Base-by-base conservation (phyloP, 2,329 filamentous ascomycete genomes). In the Lasiodiplodia citricola region DNA sequence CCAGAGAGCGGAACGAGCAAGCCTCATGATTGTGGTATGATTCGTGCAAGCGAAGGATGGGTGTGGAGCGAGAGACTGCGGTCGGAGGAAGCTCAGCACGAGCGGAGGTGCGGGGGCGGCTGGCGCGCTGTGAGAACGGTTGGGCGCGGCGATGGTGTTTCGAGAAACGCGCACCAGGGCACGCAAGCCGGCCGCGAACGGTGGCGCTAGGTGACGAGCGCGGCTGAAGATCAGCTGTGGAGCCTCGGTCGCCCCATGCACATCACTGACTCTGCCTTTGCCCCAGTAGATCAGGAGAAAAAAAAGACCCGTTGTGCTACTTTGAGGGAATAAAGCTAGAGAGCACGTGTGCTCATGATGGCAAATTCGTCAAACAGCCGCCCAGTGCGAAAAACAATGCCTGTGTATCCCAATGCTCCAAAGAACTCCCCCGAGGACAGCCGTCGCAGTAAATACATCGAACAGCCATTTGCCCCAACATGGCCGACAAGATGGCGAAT, bases 281-380 rank as follows among this genome's bases (percentile, higher is more conserved):
- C 37, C n/a, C 55, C 18, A 35, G 58, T 51, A 64, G 47, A 64
- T 64, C 60, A 64, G 60, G 60, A 64, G 60, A 31, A n/a, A n/a
- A 60, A 60, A 38, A 41, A 57, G 25, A 13, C 54, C 35, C 60
- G 14, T n/a, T 21, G 25, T 63, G 23, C 44, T 28, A 52, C 51
- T 64, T 14, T 4, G 14, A 52, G 25, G 41, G 44, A 64, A 63
- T 47, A 28, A 18, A 50, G 58, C 58, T 62, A 62, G 23, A 51
- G n/a, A 37, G 18, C n/a, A 52, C 28, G 25, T 7, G 31, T 47
- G 57, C 18, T 18, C 23, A 16, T 35, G 31, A 35, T 62, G 16
- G 44, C 60, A 64, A 65, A 51, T 67, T 57, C 44, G 31, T 50
- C 47, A 58, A 44, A 67, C 50, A 31, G 55, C 65, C 65, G 55